Evolutionary conservation across 2,329 filamentous ascomycete genomes (phyloP), one percentile per base, ranked within the genome.

Genomic region (Penicillium decumbens): DNA sequence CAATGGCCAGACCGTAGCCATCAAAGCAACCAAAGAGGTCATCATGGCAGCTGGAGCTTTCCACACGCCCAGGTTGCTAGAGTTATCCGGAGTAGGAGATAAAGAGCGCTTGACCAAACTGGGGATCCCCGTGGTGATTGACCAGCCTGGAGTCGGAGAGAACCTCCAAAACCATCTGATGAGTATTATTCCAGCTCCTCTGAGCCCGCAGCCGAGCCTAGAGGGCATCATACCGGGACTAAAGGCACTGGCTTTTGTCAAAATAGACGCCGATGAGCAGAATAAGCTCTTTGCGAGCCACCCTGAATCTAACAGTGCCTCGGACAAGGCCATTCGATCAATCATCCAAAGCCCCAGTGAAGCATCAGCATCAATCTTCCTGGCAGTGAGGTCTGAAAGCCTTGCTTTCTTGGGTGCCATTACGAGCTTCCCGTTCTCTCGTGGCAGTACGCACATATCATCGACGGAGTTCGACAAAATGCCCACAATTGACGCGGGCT

Each of bases 61-160:
- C 18, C 55, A 77, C 64, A 15, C 76, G 66, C 29, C 63, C 1
- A 71, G 77, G 41, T 61, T 80, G 3, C 67, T 80, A 0, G 73
- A 79, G 54, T 64, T 77, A 2, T 79, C 76, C n/a, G 77, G 77
- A 1, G 70, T 80, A 6, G 78, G 78, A 0, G 63, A 68, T 4
- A 55, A 59, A 10, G 56, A 61, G 2, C 55, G 73, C 1, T 58
- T 81, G 5, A 44, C 63, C 0, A 53, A 54, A 4, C 62, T 73
- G 13, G 63, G 63, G 0, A 75, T 81, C n/a, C 53, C 65, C 0
- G 56, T 73, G 0, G 48, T 78, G 0, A 63, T 72, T 1, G 70
- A 79, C 42, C 65, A 77, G 0, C 75, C 77, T 0, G 75, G 72
- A 0, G 78, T 80, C 0, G 78, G 78, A 48, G 72, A 61, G 35